These are phyloP conservation scores for Jacaranda copaia DNA, from an alignment of 257 asterid genomes.

Conservation along the genomic window DNA sequence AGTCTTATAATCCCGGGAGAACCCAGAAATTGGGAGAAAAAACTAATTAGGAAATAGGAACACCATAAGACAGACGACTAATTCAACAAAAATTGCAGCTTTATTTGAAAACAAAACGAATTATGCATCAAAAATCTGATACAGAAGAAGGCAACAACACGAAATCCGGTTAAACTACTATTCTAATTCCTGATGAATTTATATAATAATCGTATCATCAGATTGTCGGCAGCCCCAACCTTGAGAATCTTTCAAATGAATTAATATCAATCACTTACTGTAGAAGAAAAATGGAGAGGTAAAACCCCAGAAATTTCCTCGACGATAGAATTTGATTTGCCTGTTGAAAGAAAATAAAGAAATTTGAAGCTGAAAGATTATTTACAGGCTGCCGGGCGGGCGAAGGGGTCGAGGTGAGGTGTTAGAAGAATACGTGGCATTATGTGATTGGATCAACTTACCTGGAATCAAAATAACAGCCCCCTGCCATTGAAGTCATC, in stretches of 20 bases:
- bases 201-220: not conserved
- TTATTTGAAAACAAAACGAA: not conserved
- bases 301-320: conserved; percentile 21
- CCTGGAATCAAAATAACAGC: not conserved
- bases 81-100: conserved; percentile 15
- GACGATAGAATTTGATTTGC: not conserved
- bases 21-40: not conserved
- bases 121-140: not conserved
- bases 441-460: conserved; percentile 20
- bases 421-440: conserved; percentile 31
- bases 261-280: conserved; percentile 28
- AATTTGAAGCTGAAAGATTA: conserved; percentile 32
- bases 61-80: conserved; percentile 2
- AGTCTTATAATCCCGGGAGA: not conserved
- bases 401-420: conserved; percentile 35
- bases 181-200: not conserved
- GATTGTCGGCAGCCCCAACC: not conserved
- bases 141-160: not conserved
- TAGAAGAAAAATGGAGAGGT: conserved; percentile 12
- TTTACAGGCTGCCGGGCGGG: conserved; percentile 2
- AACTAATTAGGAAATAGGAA: not conserved
- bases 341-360: conserved; percentile 3
- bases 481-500: not conserved
- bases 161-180: not conserved
- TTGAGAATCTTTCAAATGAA: not conserved